These are phyloP conservation scores for Firmiana major DNA, from an alignment of 345 rosid species.

Conservation along the genomic window DNA sequence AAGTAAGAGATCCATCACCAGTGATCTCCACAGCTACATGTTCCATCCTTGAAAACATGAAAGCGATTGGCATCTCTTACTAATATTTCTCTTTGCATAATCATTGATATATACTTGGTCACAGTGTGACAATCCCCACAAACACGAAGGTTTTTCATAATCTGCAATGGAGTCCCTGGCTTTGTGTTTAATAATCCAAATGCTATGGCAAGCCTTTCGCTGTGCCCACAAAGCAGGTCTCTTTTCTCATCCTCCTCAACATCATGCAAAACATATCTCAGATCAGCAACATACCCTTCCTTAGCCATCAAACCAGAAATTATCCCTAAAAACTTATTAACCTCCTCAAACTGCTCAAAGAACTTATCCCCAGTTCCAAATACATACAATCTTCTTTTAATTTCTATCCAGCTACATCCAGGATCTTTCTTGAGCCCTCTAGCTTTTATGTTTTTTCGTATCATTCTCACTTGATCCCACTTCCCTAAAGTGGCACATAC, in stretches of 20 bases:
- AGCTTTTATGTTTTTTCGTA: conserved; percentile 34
- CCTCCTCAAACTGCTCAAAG: conserved; percentile 43
- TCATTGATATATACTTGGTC: no score
- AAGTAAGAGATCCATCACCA: conserved; percentile 36
- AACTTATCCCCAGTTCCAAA: conserved; percentile 44
- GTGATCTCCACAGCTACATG: conserved; percentile 57
- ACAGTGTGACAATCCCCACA: no score
- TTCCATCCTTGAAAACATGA: conserved; percentile 55
- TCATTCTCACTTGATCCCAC: conserved; percentile 48
- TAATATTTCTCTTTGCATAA: no score
- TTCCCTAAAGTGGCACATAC: conserved; percentile 45
- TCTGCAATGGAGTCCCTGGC: conserved; percentile 49
- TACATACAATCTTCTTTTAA: conserved; percentile 29
- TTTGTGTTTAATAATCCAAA: conserved; percentile 58
- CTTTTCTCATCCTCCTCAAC: conserved; percentile 54
- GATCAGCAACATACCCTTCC: conserved; percentile 55
- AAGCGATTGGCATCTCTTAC: conserved; percentile 25
- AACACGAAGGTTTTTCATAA: conserved; percentile 28
- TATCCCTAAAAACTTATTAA: conserved; percentile 32
- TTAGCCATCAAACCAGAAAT: conserved; percentile 43
- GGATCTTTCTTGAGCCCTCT: conserved; percentile 43
- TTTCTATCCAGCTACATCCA: conserved; percentile 55
- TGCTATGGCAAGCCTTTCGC: conserved; percentile 68
- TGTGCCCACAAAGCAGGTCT: conserved; percentile 53
- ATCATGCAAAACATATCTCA: conserved; percentile 48